phyloP scores from a whole-genome alignment of 805 yeast species.

The Cyberlindnera petersonii region DNA sequence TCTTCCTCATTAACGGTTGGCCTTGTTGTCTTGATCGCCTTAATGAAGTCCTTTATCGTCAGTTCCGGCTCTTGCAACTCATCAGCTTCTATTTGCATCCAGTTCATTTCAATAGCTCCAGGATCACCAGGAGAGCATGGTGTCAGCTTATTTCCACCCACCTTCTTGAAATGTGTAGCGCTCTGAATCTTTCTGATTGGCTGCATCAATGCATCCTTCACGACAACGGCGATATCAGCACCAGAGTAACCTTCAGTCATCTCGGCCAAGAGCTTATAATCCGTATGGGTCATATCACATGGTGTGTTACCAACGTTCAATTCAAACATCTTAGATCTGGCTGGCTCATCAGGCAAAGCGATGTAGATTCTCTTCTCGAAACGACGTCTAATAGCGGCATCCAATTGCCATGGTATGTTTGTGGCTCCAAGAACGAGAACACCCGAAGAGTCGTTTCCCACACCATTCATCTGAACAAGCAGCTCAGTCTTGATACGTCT shows the following conservation, averaged over 20 bases:
- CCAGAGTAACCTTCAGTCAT: conserved; percentile 98
- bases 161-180: conserved; percentile 88
- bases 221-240: conserved; percentile 94
- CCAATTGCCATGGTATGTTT: conserved; percentile 98
- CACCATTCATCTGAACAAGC: conserved; percentile 98
- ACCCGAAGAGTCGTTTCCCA: conserved; percentile 90
- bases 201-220: conserved; percentile 96
- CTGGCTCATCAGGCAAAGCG: conserved; percentile 90
- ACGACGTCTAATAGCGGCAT: conserved; percentile 94
- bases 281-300: conserved; percentile 67
- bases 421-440: conserved; percentile 96
- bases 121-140: conserved; percentile 98
- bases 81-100: conserved; percentile 90
- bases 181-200: conserved; percentile 93
- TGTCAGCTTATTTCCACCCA: conserved; percentile 51
- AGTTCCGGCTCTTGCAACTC: conserved; percentile 87
- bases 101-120: conserved; percentile 82
- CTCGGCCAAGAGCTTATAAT: conserved; percentile 73
- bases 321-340: conserved; percentile 90
- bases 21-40: conserved; percentile 85
- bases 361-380: conserved; percentile 94
- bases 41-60: conserved; percentile 86
- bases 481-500: conserved; percentile 95
- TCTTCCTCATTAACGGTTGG: conserved; percentile 93
- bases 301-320: conserved; percentile 89